Percentiles rank a stretch among this genome's conserved stretches.
These are phyloP conservation scores for Gastrolobium villosum DNA, from an alignment of 306 rosid genomes.

Conservation along the genomic window DNA sequence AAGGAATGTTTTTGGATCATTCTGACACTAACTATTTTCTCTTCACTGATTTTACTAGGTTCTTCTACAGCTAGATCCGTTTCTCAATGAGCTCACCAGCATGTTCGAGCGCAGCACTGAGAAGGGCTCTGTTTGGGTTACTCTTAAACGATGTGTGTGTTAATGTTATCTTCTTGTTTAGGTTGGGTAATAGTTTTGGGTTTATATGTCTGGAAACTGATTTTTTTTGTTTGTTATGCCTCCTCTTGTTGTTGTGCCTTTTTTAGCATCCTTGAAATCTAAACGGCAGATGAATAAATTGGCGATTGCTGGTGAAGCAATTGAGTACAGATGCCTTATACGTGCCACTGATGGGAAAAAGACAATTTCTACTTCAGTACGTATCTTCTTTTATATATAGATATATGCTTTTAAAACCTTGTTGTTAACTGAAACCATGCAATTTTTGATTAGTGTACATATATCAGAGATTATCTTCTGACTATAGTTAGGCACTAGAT, in stretches of 20 bases:
- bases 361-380: conserved; percentile 90
- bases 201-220: conserved; percentile 37
- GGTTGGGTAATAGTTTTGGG: not conserved
- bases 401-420: too few relatives aligned
- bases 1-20: conserved; percentile 5
- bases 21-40: not conserved
- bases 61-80: conserved; percentile 85
- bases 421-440: conserved; percentile 7
- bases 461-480: conserved; percentile 23
- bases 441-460: not conserved
- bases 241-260: conserved; percentile 7
- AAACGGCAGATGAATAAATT: conserved; percentile 78
- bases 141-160: conserved; percentile 86
- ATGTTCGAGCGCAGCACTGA: conserved; percentile 86
- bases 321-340: conserved; percentile 87
- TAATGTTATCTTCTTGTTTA: conserved; percentile 8
- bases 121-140: conserved; percentile 96
- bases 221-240: conserved; percentile 40
- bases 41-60: conserved; percentile 60
- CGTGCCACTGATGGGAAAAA: conserved; percentile 96
- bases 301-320: conserved; percentile 67
- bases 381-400: too few relatives aligned
- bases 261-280: conserved; percentile 83
- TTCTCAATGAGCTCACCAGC: conserved; percentile 96
- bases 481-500: not conserved